Evolutionary conservation across 2,329 filamentous ascomycete species (phyloP).

Genomic region (Cordyceps fumosorosea): DNA sequence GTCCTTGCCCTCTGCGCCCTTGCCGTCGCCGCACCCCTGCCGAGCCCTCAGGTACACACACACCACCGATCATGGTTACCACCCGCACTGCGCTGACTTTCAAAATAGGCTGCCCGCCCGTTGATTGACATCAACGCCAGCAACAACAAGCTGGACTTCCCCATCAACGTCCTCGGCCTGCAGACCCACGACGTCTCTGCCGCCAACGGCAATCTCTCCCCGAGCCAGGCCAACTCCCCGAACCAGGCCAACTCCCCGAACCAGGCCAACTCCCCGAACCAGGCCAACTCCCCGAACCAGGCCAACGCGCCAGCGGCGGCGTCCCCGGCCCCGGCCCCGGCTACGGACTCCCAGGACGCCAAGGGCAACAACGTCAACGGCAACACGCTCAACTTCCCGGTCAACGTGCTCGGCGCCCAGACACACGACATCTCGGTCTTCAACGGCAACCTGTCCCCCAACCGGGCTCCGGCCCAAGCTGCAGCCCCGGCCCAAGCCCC

Average conservation of each 20-base stretch:
- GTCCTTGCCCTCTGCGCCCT: background rate
- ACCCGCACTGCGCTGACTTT: background rate
- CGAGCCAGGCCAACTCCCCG: background rate
- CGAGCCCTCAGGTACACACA: background rate
- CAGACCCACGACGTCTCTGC: constrained; percentile 3
- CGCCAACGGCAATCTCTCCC: constrained; percentile 1
- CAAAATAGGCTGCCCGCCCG: background rate
- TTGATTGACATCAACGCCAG: constrained; percentile 1
- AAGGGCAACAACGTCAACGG: background rate
- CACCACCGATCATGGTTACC: background rate
- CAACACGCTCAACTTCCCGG: background rate
- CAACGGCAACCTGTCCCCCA: background rate
- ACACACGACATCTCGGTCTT: background rate
- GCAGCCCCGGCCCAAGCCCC: background rate
- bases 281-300: too few species aligned
- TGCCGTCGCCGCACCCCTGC: background rate
- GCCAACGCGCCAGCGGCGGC: background rate
- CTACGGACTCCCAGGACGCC: background rate
- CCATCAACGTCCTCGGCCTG: background rate
- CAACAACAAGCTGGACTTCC: background rate
- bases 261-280: background rate
- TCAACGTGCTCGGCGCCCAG: background rate
- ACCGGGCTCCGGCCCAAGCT: background rate
- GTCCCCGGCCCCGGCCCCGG: background rate
- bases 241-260: too few species aligned